These are phyloP conservation scores for Sporisorium sorghi DNA, from an alignment of 1,284 basidiomycete genomes.

Conservation along the genomic window DNA sequence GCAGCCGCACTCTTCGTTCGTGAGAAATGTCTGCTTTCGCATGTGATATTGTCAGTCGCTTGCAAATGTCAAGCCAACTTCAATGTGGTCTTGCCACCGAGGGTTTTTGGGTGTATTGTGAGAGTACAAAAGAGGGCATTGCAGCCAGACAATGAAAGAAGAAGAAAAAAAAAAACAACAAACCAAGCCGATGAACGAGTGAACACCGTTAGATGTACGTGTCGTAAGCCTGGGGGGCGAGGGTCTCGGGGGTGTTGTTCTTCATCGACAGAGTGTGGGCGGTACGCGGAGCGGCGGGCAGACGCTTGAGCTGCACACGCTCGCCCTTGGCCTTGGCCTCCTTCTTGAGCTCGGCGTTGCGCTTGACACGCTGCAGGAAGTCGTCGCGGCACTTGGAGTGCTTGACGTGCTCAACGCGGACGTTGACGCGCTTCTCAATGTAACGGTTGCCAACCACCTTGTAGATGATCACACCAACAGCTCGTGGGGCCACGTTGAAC, in stretches of 20 bases:
- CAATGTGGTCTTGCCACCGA: conserved; percentile 29
- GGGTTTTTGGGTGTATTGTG: conserved; percentile 26
- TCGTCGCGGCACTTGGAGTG: conserved; percentile 99
- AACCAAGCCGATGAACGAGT: background rate
- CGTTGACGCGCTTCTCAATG: conserved; percentile 99
- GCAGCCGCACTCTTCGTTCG: too few species aligned
- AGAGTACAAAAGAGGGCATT: conserved; percentile 21
- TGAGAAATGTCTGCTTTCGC: conserved; percentile 39
- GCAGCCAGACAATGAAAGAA: conserved; percentile 9
- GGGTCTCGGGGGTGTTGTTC: conserved; percentile 90
- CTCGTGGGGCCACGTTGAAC: conserved; percentile 95
- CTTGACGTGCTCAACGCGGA: conserved; percentile 96
- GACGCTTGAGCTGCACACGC: conserved; percentile 85
- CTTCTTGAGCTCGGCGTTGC: conserved; percentile 85
- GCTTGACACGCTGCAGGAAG: conserved; percentile 95
- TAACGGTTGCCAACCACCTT: conserved; percentile 99
- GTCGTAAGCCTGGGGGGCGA: conserved; percentile 84
- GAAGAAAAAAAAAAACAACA: too few species aligned
- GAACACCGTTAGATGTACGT: conserved; percentile 67
- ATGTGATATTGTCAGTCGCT: conserved; percentile 24
- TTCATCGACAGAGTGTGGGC: conserved; percentile 79
- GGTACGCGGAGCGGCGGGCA: conserved; percentile 85
- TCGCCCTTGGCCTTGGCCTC: conserved; percentile 79
- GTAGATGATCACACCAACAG: conserved; percentile 97
- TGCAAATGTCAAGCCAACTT: conserved; percentile 7